Conservation (phyloP, 768 basidiomycete genomes). For the Boletus eberwhitei region DNA sequence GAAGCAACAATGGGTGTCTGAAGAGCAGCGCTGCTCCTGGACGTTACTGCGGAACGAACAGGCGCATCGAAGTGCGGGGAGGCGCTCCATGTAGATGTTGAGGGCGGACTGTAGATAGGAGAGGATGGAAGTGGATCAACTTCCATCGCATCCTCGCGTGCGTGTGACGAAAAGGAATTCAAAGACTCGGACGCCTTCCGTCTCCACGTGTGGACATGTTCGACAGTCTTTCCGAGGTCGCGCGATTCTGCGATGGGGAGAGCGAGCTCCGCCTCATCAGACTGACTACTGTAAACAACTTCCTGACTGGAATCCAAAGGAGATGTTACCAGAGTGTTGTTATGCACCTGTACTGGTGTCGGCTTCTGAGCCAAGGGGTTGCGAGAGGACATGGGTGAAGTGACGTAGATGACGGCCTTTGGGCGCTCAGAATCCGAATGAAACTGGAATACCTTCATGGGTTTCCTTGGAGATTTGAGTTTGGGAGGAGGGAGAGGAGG, state of each 20-base stretch:
- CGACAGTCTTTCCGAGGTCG: constrained; percentile 31
- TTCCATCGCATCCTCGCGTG: constrained; percentile 17
- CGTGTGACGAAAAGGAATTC: not conserved
- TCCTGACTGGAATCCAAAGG: constrained; percentile 26
- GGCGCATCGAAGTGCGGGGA: constrained; percentile 7
- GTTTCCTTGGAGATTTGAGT: constrained; percentile 20
- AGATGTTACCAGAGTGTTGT: constrained; percentile 5
- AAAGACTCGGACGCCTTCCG: constrained; percentile 26
- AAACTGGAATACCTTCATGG: constrained; percentile 16
- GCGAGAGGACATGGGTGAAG: constrained; percentile 27
- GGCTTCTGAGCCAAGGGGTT: constrained; percentile 30
- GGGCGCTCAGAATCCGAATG: constrained; percentile 5
- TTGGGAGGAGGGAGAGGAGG: constrained; percentile 9
- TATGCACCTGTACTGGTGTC: constrained; percentile 2
- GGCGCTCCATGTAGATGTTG: constrained; percentile 1
- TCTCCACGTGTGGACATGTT: constrained; percentile 45
- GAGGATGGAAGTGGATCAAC: constrained; percentile 12
- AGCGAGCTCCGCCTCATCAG: constrained; percentile 58
- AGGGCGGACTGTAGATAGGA: constrained; percentile 5
- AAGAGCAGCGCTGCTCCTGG: constrained; percentile 3
- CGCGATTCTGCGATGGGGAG: constrained; percentile 25
- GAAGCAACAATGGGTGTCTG: constrained; percentile 15
- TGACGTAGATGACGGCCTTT: constrained; percentile 7
- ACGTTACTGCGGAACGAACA: not conserved
- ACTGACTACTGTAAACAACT: constrained; percentile 62